Conservation (phyloP, 805 yeast species). For the Millerago galiae region DNA sequence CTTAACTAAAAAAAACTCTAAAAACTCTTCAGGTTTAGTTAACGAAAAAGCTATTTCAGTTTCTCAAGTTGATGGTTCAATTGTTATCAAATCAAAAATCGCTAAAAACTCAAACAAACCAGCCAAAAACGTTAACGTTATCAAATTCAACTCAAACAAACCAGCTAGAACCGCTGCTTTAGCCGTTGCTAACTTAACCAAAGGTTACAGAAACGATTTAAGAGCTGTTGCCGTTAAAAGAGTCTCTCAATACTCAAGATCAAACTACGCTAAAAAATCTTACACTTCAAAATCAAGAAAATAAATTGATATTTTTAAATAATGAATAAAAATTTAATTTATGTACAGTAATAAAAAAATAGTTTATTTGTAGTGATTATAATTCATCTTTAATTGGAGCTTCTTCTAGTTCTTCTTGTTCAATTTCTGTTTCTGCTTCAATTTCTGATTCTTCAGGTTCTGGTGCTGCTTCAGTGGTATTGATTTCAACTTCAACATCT, state of each 20-base stretch:
- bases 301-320: conserved; percentile 8
- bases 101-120: conserved; percentile 43
- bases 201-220: conserved; percentile 44
- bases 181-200: conserved; percentile 38
- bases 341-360: conserved; percentile 6
- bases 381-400: conserved; percentile 1
- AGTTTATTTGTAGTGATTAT: not conserved
- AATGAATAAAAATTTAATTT: conserved; percentile 9
- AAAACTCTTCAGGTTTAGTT: conserved; percentile 41
- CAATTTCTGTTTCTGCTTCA: not conserved
- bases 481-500: not conserved
- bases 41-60: conserved; percentile 45
- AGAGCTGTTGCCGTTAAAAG: conserved; percentile 42
- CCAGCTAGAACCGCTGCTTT: conserved; percentile 37
- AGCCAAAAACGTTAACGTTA: conserved; percentile 31
- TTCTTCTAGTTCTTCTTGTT: not conserved
- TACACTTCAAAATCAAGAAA: conserved; percentile 24
- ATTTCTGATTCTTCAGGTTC: not conserved
- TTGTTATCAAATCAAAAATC: conserved; percentile 36
- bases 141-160: conserved; percentile 37
- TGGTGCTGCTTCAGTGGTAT: too few species aligned
- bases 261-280: conserved; percentile 31
- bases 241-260: conserved; percentile 38
- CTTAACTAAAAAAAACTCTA: conserved; percentile 39
- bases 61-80: conserved; percentile 31